Conservation (phyloP, 495 filamentous ascomycete genomes). For the Lophiotrema nucula region DNA sequence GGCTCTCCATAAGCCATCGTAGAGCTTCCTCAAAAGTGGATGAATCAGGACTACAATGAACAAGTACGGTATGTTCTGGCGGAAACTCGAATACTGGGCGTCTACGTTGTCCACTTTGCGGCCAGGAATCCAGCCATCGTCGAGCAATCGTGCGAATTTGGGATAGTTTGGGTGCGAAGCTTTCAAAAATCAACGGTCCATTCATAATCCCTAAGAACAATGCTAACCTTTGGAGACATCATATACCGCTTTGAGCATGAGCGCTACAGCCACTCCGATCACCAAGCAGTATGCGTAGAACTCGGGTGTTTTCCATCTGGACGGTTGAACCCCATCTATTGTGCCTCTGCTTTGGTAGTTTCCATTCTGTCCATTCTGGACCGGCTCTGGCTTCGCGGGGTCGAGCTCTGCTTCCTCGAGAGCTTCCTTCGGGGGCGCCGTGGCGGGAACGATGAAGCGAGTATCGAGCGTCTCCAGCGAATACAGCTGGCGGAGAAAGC, state of each 20-base stretch:
- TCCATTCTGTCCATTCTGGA: conserved; percentile 44
- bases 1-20: conserved; percentile 50
- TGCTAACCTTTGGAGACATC: conserved; percentile 89
- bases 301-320: conserved; percentile 83
- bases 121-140: conserved; percentile 89
- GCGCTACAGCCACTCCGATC: conserved; percentile 65
- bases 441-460: conserved; percentile 74
- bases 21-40: conserved; percentile 71
- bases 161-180: conserved; percentile 78
- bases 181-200: conserved; percentile 57
- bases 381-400: conserved; percentile 30
- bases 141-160: conserved; percentile 69
- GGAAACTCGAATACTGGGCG: conserved; percentile 81
- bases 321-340: conserved; percentile 46
- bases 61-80: conserved; percentile 82
- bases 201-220: too few species aligned
- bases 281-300: conserved; percentile 80
- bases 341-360: conserved; percentile 33
- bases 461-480: conserved; percentile 91
- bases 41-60: conserved; percentile 67
- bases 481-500: conserved; percentile 61
- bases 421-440: conserved; percentile 58
- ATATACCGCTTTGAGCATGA: conserved; percentile 87
- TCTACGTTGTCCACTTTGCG: conserved; percentile 95
- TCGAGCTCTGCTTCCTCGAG: conserved; percentile 43